Evolutionary conservation across 75 land plant genomes (phyloP).

Genomic region (Pseudotsuga menziesii): DNA sequence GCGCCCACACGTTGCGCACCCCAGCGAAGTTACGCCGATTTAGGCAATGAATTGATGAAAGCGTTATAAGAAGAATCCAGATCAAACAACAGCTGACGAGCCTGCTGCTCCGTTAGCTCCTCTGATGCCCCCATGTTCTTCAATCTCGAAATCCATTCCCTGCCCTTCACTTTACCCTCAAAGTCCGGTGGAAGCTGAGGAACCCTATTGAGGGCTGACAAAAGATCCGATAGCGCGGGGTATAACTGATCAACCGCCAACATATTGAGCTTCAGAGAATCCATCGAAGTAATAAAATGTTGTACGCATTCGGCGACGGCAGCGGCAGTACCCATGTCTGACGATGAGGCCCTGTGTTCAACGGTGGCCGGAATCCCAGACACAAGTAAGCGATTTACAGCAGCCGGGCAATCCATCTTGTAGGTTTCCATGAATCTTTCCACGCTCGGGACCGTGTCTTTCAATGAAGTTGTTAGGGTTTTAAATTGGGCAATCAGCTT

Average conservation of each 20-base stretch:
- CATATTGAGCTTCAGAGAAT: constrained; percentile 86
- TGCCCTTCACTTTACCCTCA: constrained; percentile 77
- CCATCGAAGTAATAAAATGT: constrained; percentile 95
- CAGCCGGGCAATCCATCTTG: constrained; percentile 91
- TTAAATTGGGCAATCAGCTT: constrained; percentile 96
- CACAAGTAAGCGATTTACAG: constrained; percentile 73
- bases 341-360: constrained; percentile 70
- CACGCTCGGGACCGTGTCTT: constrained; percentile 71
- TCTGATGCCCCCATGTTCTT: constrained; percentile 93
- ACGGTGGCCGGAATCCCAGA: constrained; percentile 96
- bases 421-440: constrained; percentile 88
- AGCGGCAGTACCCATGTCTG: constrained; percentile 32
- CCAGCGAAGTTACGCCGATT: constrained; percentile 23
- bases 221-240: constrained; percentile 71
- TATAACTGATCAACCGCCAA: constrained; percentile 94
- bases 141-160: constrained; percentile 82
- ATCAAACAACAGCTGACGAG: constrained; percentile 90
- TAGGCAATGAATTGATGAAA: constrained; percentile 94
- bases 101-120: constrained; percentile 87
- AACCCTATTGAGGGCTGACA: constrained; percentile 41
- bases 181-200: constrained; percentile 67
- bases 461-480: constrained; percentile 67
- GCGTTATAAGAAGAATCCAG: constrained; percentile 91
- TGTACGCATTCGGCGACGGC: constrained; percentile 72
- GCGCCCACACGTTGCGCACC: too few relatives aligned